Conservation (phyloP, 768 basidiomycete genomes). For the Paxillus rubicundulus region DNA sequence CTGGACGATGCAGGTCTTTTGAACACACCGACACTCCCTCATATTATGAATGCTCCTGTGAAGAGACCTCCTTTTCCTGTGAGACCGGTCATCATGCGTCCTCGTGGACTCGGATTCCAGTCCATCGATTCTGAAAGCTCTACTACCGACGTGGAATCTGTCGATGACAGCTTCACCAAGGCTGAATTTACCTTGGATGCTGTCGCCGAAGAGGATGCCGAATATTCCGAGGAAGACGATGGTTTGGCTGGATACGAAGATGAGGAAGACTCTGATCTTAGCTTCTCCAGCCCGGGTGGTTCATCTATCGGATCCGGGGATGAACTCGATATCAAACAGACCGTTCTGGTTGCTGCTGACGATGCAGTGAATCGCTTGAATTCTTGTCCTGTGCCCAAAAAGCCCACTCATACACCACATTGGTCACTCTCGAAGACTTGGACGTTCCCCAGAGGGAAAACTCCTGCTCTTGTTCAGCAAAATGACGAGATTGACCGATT, state of each 20-base stretch:
- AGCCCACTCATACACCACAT: conserved; percentile 28
- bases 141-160: conserved; percentile 64
- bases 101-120: conserved; percentile 49
- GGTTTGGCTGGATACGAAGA: conserved; percentile 69
- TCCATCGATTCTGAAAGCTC: conserved; percentile 68
- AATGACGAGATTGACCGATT: conserved; percentile 67
- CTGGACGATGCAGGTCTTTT: conserved; percentile 45
- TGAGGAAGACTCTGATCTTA: conserved; percentile 56
- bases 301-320: conserved; percentile 58
- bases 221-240: conserved; percentile 44
- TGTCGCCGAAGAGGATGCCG: conserved; percentile 55
- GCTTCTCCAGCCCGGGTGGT: conserved; percentile 41
- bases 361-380: conserved; percentile 3
- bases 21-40: conserved; percentile 41
- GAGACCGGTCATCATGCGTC: conserved; percentile 29
- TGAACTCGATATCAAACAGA: conserved; percentile 33
- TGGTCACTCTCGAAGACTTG: conserved; percentile 63
- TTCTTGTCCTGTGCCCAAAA: conserved; percentile 11
- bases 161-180: conserved; percentile 42
- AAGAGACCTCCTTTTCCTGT: conserved; percentile 18
- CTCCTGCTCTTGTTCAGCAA: conserved; percentile 16
- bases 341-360: conserved; percentile 13
- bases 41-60: conserved; percentile 10
- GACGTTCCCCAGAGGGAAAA: conserved; percentile 55
- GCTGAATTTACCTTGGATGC: conserved; percentile 50